Percentiles rank a stretch among this genome's conserved stretches.
Conservation (phyloP, 352 stramenopile species). For the Blastocystis sp. region DNA sequence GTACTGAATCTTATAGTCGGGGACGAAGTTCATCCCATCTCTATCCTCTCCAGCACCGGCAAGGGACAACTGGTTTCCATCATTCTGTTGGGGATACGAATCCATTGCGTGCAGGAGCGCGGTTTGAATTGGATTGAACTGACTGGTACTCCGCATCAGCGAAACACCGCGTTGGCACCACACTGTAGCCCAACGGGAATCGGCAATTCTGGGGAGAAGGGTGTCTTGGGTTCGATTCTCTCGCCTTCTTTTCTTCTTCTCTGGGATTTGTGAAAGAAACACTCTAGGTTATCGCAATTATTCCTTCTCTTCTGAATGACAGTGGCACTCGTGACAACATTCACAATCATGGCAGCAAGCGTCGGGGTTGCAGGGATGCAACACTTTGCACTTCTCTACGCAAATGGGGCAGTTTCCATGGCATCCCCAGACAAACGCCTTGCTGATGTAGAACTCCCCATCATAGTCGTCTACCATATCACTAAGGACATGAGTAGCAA, state of each 20-base stretch:
- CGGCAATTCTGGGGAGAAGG: not conserved
- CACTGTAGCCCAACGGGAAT: not conserved
- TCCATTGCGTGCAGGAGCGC: not conserved
- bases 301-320: not conserved
- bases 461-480: conserved; percentile 11
- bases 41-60: not conserved
- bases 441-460: conserved; percentile 54
- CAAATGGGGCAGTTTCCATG: not conserved
- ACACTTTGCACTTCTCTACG: conserved; percentile 4
- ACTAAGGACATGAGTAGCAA: not conserved
- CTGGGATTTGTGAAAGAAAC: conserved; percentile 12
- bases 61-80: not conserved
- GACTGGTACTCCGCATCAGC: not conserved
- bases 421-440: conserved; percentile 36
- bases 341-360: not conserved
- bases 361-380: not conserved
- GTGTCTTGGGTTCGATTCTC: not conserved
- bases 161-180: not conserved
- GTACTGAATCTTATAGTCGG: conserved; percentile 51
- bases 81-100: not conserved
- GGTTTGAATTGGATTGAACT: not conserved
- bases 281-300: not conserved
- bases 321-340: not conserved
- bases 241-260: conserved; percentile 31
- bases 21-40: conserved; percentile 14